phyloP scores from a whole-genome alignment of 2,329 filamentous ascomycete genomes.

The Phialophora tarda region DNA sequence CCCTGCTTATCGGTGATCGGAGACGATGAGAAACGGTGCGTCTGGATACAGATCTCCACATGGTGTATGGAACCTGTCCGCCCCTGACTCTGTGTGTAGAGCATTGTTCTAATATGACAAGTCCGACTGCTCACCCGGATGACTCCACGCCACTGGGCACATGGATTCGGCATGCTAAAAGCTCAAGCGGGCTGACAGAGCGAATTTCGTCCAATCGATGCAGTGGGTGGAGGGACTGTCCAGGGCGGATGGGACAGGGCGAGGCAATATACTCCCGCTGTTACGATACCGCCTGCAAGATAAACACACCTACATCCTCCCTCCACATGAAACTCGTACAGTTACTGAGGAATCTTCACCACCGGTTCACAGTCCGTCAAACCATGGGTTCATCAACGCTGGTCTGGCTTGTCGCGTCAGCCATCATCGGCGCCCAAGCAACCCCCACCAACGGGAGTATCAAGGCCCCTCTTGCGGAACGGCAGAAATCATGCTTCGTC shows the following conservation, averaged over 20 bases:
- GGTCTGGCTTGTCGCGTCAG: not conserved
- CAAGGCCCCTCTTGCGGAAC: not conserved
- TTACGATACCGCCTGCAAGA: not conserved
- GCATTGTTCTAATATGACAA: not conserved
- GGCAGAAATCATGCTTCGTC: slow-evolving; percentile 13
- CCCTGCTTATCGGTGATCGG: too few species aligned
- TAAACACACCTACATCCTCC: not conserved
- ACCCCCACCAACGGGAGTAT: not conserved
- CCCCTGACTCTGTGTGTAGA: not conserved
- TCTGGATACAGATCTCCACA: too few species aligned
- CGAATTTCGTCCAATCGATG: not conserved
- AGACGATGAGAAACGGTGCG: too few species aligned
- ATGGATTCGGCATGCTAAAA: not conserved
- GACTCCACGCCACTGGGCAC: not conserved
- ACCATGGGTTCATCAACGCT: not conserved
- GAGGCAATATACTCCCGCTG: not conserved
- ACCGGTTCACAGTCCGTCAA: not conserved
- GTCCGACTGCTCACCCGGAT: not conserved
- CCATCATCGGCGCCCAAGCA: not conserved
- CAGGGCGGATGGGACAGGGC: not conserved
- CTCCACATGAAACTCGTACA: too few species aligned
- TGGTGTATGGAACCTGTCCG: too few species aligned
- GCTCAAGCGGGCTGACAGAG: too few species aligned
- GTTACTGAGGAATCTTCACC: not conserved
- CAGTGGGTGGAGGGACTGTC: not conserved